Conservation (phyloP, 1,139 yeast genomes). For the Kodamaea fungicola region DNA sequence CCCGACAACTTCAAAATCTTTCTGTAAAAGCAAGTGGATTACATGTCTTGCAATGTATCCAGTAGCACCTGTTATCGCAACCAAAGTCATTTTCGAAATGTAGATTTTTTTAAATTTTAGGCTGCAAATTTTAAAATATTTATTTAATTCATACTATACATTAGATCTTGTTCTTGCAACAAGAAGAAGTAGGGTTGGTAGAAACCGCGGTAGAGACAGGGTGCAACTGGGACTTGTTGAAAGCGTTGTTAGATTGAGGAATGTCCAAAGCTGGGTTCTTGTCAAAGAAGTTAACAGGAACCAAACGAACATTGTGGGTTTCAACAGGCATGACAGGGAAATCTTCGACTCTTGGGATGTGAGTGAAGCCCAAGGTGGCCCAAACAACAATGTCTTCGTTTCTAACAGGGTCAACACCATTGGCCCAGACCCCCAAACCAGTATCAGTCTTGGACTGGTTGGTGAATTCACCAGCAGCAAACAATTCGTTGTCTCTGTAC, state of each 20-base stretch:
- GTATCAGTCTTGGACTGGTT: slow-evolving; percentile 66
- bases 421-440: slow-evolving; percentile 66
- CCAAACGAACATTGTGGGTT: slow-evolving; percentile 61
- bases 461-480: slow-evolving; percentile 77
- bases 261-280: slow-evolving; percentile 81
- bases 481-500: slow-evolving; percentile 63
- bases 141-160: not conserved
- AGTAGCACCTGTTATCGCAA: slow-evolving; percentile 39
- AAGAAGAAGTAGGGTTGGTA: slow-evolving; percentile 18
- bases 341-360: slow-evolving; percentile 84
- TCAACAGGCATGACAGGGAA: slow-evolving; percentile 95
- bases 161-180: slow-evolving; percentile 43
- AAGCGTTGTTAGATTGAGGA: slow-evolving; percentile 67
- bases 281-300: slow-evolving; percentile 77
- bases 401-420: slow-evolving; percentile 69
- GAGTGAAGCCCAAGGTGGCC: slow-evolving; percentile 87
- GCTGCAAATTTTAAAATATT: no score
- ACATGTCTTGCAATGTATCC: slow-evolving; percentile 38
- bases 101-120: no score
- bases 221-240: slow-evolving; percentile 64
- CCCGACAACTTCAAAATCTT: slow-evolving; percentile 32
- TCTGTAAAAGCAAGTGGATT: slow-evolving; percentile 20
- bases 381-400: slow-evolving; percentile 79
- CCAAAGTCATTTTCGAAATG: slow-evolving; percentile 10
- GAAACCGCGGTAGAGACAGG: slow-evolving; percentile 12